phyloP scores from a whole-genome alignment of 176 grass and related monocot genomes.

The barley (Hordeum vulgare) region MorexV3_pseudomolecules_assembly NC_058520.1:594764942-594765441 shows the following conservation, averaged over 20 bases:
- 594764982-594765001: conserved; percentile 67
- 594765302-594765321: conserved; percentile 47
- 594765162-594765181: conserved; percentile 50
- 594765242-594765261: conserved; percentile 53
- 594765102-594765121: conserved; percentile 53
- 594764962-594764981: conserved; percentile 80
- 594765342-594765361: conserved; percentile 73
- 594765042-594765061: background rate
- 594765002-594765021: background rate
- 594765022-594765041: background rate
- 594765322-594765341: conserved; percentile 43
- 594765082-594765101: conserved; percentile 59
- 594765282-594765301: conserved; percentile 43
- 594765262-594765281: conserved; percentile 46
- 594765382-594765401: conserved; percentile 43
- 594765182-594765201: conserved; percentile 71
- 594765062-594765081: background rate
- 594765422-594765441: conserved; percentile 45
- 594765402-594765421: conserved; percentile 50
- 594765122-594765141: conserved; percentile 70
- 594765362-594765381: conserved; percentile 40
- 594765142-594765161: conserved; percentile 51
- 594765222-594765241: conserved; percentile 38
- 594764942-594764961: conserved; percentile 54
- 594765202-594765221: conserved; percentile 52